Percentiles rank a stretch among this genome's conserved stretches.
phyloP scores from a whole-genome alignment of 306 rosid genomes.

The Abrus pulchellus region DNA sequence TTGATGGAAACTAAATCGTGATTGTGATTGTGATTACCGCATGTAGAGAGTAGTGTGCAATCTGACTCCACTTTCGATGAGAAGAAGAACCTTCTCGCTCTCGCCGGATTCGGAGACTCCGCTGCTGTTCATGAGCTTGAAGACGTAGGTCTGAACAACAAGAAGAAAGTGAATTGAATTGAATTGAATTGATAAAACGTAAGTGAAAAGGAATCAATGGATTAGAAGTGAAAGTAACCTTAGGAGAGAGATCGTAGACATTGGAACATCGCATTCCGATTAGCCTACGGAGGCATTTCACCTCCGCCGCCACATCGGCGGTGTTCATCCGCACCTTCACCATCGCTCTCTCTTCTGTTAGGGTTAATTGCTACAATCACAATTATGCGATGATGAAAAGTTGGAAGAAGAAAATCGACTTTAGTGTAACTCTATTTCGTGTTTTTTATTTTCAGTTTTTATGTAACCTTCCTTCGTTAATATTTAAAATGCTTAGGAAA shows the following conservation, averaged over 20 bases:
- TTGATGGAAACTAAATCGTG: too few relatives aligned
- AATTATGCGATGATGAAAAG: not conserved
- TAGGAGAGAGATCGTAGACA: slow-evolving; percentile 93
- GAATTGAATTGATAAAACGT: not conserved
- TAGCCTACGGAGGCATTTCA: slow-evolving; percentile 78
- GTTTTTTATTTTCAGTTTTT: too few relatives aligned
- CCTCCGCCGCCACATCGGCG: slow-evolving; percentile 99
- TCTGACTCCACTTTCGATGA: slow-evolving; percentile 95
- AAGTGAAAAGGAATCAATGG: not conserved
- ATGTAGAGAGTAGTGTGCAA: slow-evolving; percentile 88
- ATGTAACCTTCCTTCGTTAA: too few relatives aligned
- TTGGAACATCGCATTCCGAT: slow-evolving; percentile 99
- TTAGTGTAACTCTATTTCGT: not conserved
- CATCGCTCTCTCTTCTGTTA: slow-evolving; percentile 55
- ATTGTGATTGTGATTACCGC: slow-evolving; percentile 58
- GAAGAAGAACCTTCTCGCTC: slow-evolving; percentile 89
- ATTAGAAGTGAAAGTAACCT: slow-evolving; percentile 51
- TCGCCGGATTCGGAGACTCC: slow-evolving; percentile 95
- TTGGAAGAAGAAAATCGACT: not conserved
- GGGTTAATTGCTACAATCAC: not conserved
- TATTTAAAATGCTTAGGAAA: too few relatives aligned
- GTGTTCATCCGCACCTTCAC: slow-evolving; percentile 99
- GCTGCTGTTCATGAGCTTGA: slow-evolving; percentile 95
- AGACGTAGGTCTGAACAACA: slow-evolving; percentile 78
- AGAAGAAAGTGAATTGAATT: not conserved